Conservation (phyloP, 345 rosid genomes). For the Camelina hispida region DNA sequence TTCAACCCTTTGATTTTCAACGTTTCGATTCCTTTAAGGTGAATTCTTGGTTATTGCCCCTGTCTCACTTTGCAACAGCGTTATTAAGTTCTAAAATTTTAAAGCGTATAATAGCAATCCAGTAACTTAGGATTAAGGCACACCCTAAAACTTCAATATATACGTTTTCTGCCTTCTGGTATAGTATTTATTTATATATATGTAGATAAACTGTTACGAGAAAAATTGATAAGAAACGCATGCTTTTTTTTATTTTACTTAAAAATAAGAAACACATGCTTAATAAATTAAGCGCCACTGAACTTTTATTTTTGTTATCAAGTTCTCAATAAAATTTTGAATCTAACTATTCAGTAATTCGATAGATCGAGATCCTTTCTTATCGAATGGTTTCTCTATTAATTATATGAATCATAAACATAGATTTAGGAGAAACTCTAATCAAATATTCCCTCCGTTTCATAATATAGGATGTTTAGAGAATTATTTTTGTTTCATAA, state of each 20-base stretch:
- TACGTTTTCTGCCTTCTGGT: too few species aligned
- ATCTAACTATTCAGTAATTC: not conserved
- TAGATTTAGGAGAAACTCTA: constrained; percentile 24
- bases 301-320: not conserved
- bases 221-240: not conserved
- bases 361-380: not conserved
- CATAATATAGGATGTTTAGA: too few species aligned
- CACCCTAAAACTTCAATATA: not conserved
- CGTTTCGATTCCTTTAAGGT: not conserved
- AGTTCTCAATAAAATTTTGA: not conserved
- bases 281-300: not conserved
- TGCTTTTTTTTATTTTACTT: too few species aligned
- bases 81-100: not conserved
- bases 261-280: too few species aligned
- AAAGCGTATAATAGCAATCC: not conserved
- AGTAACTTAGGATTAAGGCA: not conserved
- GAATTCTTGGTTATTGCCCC: not conserved
- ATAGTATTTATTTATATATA: not conserved
- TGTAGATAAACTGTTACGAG: not conserved
- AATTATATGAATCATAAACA: not conserved
- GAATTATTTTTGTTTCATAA: too few species aligned
- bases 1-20: constrained; percentile 4
- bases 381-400: not conserved
- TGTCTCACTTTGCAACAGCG: not conserved
- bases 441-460: too few species aligned